phyloP scores from a whole-genome alignment of 2,329 filamentous ascomycete genomes.

The Beauveria sp. region DNA sequence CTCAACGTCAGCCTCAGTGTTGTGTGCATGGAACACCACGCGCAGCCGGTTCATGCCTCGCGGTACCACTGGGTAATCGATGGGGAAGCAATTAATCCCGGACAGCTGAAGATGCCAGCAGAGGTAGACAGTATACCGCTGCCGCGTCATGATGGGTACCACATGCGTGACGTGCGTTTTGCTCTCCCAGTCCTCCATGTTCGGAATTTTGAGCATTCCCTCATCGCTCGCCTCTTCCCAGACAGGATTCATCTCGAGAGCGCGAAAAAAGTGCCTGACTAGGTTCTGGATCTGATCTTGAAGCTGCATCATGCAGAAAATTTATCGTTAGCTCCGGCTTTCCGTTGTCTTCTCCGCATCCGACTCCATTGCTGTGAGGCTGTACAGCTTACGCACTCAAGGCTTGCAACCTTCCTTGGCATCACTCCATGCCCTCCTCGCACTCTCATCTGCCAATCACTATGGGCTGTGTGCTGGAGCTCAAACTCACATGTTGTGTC shows the following conservation, averaged over 20 bases:
- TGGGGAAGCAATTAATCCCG: slow-evolving; percentile 19
- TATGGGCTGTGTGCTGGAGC: neutral
- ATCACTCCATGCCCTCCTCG: neutral
- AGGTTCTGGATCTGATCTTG: slow-evolving; percentile 18
- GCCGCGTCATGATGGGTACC: slow-evolving; percentile 20
- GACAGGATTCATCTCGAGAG: slow-evolving; percentile 16
- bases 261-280: slow-evolving; percentile 21
- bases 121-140: slow-evolving; percentile 18
- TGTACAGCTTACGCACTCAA: neutral
- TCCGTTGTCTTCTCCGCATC: neutral
- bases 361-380: neutral
- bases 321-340: neutral
- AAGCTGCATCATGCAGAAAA: slow-evolving; percentile 3
- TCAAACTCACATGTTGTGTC: slow-evolving; percentile 10
- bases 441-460: neutral
- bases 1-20: slow-evolving; percentile 28
- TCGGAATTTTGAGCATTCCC: slow-evolving; percentile 22
- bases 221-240: slow-evolving; percentile 18
- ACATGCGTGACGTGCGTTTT: slow-evolving; percentile 22
- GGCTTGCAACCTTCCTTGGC: neutral
- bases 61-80: slow-evolving; percentile 33
- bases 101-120: slow-evolving; percentile 18
- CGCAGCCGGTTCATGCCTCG: slow-evolving; percentile 29
- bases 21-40: slow-evolving; percentile 32
- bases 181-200: slow-evolving; percentile 20